Evolutionary conservation across 208 protist genomes (phyloP).

Genomic region (Crithidia acanthocephali): DNA sequence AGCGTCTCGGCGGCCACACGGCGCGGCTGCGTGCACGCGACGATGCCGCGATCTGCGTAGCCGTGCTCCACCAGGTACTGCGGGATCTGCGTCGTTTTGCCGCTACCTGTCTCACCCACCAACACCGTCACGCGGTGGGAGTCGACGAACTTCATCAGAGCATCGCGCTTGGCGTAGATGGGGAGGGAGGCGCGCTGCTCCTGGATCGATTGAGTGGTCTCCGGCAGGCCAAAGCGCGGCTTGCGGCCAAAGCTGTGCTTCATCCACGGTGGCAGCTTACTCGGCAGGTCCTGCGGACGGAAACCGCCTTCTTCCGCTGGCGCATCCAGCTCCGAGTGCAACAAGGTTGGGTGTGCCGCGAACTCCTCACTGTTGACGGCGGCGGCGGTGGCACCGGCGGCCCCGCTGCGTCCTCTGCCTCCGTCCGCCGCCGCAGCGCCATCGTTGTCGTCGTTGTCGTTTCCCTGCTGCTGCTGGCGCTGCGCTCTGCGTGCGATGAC

Average conservation of each 20-base stretch:
- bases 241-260: slow-evolving; percentile 71
- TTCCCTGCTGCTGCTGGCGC: slow-evolving; percentile 41
- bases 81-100: slow-evolving; percentile 98
- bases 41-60: slow-evolving; percentile 67
- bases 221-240: slow-evolving; percentile 68
- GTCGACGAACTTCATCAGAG: slow-evolving; percentile 90
- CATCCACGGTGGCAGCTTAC: slow-evolving; percentile 86
- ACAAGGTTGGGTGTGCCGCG: slow-evolving; percentile 38
- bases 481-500: slow-evolving; percentile 55
- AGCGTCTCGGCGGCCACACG: slow-evolving; percentile 99
- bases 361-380: slow-evolving; percentile 24
- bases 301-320: slow-evolving; percentile 70
- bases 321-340: slow-evolving; percentile 73
- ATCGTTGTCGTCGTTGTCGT: slow-evolving; percentile 4
- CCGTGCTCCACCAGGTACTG: slow-evolving; percentile 95
- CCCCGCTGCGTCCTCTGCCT: not conserved
- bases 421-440: not conserved
- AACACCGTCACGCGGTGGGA: slow-evolving; percentile 90
- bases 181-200: slow-evolving; percentile 92
- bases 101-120: slow-evolving; percentile 96
- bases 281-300: slow-evolving; percentile 48
- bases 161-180: slow-evolving; percentile 94
- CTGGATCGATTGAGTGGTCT: slow-evolving; percentile 59
- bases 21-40: slow-evolving; percentile 98
- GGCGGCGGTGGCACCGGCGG: not conserved